Evolutionary conservation across 768 basidiomycete genomes (phyloP).

Genomic region (Suillus spraguei): DNA sequence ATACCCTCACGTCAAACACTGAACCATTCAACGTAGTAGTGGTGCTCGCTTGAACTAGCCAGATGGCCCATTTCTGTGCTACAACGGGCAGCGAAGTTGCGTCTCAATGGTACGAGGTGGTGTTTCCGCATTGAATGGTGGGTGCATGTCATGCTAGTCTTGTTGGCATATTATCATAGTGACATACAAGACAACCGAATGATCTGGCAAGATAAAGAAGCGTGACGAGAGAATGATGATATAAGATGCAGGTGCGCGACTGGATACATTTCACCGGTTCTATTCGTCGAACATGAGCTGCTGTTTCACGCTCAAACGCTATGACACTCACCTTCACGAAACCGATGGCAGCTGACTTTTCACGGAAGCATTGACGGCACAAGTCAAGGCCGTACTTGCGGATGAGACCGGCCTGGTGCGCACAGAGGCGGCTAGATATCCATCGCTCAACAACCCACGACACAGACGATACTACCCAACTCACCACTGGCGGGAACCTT

Average conservation of each 20-base stretch:
- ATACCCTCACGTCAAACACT: not conserved
- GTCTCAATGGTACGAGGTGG: not conserved
- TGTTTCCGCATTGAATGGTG: not conserved
- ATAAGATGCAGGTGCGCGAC: conserved; percentile 14
- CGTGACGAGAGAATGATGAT: conserved; percentile 9
- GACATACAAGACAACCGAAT: conserved; percentile 21
- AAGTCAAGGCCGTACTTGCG: conserved; percentile 97
- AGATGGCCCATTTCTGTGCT: too few species aligned
- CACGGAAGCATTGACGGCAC: conserved; percentile 98
- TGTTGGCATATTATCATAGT: conserved; percentile 23
- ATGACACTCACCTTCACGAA: conserved; percentile 79
- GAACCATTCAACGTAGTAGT: not conserved
- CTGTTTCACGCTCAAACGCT: not conserved
- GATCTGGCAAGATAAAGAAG: conserved; percentile 4
- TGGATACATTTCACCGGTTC: conserved; percentile 46
- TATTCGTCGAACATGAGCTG: conserved; percentile 20
- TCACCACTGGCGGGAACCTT: conserved; percentile 94
- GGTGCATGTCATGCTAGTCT: conserved; percentile 10
- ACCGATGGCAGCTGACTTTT: conserved; percentile 91
- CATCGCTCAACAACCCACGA: conserved; percentile 12
- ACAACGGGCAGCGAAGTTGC: not conserved
- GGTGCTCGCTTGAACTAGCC: not conserved
- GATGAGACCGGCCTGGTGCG: conserved; percentile 97
- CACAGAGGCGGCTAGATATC: conserved; percentile 82
- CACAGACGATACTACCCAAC: conserved; percentile 26